Conservation (phyloP, 2,329 filamentous ascomycete species). For the Cercospora sp. region DNA sequence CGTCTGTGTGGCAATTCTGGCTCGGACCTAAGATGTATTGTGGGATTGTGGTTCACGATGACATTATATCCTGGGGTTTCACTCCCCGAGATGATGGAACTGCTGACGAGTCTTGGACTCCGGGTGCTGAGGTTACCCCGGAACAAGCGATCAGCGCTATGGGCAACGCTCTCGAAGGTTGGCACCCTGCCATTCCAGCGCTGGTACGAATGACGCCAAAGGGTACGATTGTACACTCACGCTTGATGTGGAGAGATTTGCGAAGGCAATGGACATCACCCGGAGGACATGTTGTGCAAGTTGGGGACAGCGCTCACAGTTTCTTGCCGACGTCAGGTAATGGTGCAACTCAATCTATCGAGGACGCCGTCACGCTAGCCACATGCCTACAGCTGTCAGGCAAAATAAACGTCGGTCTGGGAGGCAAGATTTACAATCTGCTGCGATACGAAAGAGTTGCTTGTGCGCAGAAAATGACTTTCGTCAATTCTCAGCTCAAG, state of each 20-base stretch:
- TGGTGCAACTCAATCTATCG: slow-evolving; percentile 56
- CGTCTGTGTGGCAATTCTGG: slow-evolving; percentile 41
- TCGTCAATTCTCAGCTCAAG: slow-evolving; percentile 40
- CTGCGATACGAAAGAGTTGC: slow-evolving; percentile 32
- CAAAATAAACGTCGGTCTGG: slow-evolving; percentile 41
- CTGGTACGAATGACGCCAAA: slow-evolving; percentile 47
- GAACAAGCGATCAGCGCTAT: background rate
- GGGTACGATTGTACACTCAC: slow-evolving; percentile 51
- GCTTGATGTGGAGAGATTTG: slow-evolving; percentile 57
- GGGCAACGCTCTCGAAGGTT: slow-evolving; percentile 44
- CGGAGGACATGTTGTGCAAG: slow-evolving; percentile 52
- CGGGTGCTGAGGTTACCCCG: slow-evolving; percentile 42
- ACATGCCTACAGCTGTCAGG: slow-evolving; percentile 49
- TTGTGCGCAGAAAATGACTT: slow-evolving; percentile 23
- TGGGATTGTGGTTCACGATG: slow-evolving; percentile 53
- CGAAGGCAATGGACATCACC: slow-evolving; percentile 56
- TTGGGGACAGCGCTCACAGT: slow-evolving; percentile 57
- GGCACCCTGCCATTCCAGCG: slow-evolving; percentile 50
- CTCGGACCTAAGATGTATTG: slow-evolving; percentile 56
- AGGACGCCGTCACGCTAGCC: slow-evolving; percentile 52
- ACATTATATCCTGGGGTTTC: slow-evolving; percentile 57
- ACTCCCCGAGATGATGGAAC: slow-evolving; percentile 53
- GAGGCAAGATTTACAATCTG: slow-evolving; percentile 29
- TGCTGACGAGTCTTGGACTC: slow-evolving; percentile 51
- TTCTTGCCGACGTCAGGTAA: slow-evolving; percentile 57